Percentiles rank a stretch among this genome's conserved stretches.
Evolutionary conservation across 2,329 filamentous ascomycete genomes (phyloP).

Genomic region (Aureobasidium melanogenum): DNA sequence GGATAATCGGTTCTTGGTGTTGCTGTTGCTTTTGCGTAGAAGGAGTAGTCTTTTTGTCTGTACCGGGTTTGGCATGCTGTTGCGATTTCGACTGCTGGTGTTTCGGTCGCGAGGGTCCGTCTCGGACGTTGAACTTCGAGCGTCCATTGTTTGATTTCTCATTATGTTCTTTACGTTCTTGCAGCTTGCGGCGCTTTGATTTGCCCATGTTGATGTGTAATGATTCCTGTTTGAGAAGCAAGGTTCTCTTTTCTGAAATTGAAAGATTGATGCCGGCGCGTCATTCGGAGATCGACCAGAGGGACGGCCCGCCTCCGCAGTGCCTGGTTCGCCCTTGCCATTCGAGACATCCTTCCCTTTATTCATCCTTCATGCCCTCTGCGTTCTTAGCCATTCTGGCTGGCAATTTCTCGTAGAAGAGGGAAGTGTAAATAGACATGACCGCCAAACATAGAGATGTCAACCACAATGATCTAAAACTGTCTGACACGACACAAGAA

Average conservation of each 20-base stretch:
- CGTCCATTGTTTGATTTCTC: not conserved
- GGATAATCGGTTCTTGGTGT: conserved; percentile 45
- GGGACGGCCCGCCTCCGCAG: not conserved
- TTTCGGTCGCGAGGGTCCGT: not conserved
- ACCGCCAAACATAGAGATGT: too few relatives aligned
- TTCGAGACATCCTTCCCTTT: not conserved
- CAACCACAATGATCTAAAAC: too few relatives aligned
- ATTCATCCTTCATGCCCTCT: not conserved
- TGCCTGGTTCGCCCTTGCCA: not conserved
- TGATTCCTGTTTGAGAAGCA: not conserved
- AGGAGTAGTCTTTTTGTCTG: not conserved
- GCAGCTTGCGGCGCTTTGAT: not conserved
- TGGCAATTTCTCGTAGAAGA: not conserved
- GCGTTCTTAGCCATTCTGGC: not conserved
- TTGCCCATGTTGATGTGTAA: not conserved
- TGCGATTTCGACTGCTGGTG: not conserved
- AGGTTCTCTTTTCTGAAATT: not conserved
- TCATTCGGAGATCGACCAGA: not conserved
- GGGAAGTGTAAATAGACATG: too few relatives aligned
- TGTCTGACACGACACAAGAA: not conserved
- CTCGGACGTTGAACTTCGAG: not conserved
- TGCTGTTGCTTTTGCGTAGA: conserved; percentile 6
- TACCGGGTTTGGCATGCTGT: not conserved
- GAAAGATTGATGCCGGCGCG: not conserved
- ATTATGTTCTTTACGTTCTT: conserved; percentile 3